Evolutionary conservation across 306 rosid genomes (phyloP).

Genomic region (Argentina anserina): DNA sequence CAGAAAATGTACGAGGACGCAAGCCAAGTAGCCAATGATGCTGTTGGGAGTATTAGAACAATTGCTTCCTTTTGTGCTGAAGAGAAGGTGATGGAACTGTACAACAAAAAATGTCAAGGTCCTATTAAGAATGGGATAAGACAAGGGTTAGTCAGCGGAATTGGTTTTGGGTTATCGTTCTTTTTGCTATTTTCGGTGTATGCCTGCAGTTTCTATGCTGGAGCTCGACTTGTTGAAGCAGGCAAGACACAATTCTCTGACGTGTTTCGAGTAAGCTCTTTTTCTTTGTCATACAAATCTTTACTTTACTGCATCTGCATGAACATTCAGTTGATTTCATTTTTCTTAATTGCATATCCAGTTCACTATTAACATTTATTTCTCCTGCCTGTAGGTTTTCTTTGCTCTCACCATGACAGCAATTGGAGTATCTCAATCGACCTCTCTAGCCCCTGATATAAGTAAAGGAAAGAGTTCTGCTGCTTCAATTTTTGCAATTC

Average conservation of each 20-base stretch:
- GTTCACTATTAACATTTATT: neutral
- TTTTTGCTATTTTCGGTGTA: constrained; percentile 23
- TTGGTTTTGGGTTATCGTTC: constrained; percentile 54
- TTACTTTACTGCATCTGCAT: neutral
- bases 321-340: neutral
- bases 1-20: constrained; percentile 37
- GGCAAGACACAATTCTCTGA: constrained; percentile 45
- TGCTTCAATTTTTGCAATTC: constrained; percentile 56
- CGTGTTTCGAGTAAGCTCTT: constrained; percentile 48
- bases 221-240: constrained; percentile 48
- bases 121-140: constrained; percentile 47
- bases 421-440: constrained; percentile 36
- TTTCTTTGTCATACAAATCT: neutral
- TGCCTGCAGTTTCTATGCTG: constrained; percentile 45
- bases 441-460: constrained; percentile 38
- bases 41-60: constrained; percentile 68
- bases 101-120: constrained; percentile 53
- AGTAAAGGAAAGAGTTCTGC: constrained; percentile 46
- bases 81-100: constrained; percentile 60
- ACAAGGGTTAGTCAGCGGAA: constrained; percentile 51
- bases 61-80: constrained; percentile 73
- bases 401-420: constrained; percentile 50
- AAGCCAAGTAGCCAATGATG: constrained; percentile 62
- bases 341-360: neutral
- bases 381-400: constrained; percentile 43